A percentile compares a stretch with the other conserved stretches of the same genome.
Evolutionary conservation across 768 basidiomycete genomes (phyloP).

Genomic region (Tricholoma matsutake): DNA sequence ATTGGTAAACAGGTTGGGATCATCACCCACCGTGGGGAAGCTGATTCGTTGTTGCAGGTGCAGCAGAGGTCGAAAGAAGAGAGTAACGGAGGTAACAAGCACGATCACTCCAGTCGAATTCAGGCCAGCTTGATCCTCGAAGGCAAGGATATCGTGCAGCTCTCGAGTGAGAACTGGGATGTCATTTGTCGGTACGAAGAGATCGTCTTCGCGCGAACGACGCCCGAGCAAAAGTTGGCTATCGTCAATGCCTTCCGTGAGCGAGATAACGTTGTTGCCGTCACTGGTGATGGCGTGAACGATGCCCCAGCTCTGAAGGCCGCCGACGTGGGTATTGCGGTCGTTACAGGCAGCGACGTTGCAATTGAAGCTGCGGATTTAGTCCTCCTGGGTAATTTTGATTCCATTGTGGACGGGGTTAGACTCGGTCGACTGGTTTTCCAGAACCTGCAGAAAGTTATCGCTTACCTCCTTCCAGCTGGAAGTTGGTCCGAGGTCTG

Average conservation of each 20-base stretch:
- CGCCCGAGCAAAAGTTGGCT: conserved; percentile 54
- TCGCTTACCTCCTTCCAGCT: conserved; percentile 41
- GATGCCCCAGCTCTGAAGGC: conserved; percentile 50
- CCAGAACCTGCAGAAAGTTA: conserved; percentile 52
- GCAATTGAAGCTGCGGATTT: conserved; percentile 52
- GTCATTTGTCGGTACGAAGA: conserved; percentile 35
- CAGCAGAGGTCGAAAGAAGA: conserved; percentile 6
- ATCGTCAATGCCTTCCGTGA: conserved; percentile 56
- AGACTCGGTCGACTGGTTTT: conserved; percentile 56
- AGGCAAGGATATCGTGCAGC: conserved; percentile 39
- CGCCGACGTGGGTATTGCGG: conserved; percentile 54
- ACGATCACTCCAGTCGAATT: conserved; percentile 27
- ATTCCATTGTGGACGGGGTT: conserved; percentile 55
- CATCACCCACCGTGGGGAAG: conserved; percentile 31
- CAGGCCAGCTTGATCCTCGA: conserved; percentile 38
- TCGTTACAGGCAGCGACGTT: conserved; percentile 40
- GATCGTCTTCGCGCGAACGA: conserved; percentile 53
- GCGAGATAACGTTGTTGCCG: conserved; percentile 48
- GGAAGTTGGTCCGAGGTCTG: conserved; percentile 59
- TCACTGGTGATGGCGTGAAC: conserved; percentile 57
- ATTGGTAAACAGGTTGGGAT: conserved; percentile 47
- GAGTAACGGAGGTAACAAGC: background rate
- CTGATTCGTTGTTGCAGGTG: conserved; percentile 11
- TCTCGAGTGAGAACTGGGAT: conserved; percentile 39
- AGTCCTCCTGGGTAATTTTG: conserved; percentile 55